Conservation (phyloP, 139 green algal genomes). For the Chlorokybus atmophyticus region DNA sequence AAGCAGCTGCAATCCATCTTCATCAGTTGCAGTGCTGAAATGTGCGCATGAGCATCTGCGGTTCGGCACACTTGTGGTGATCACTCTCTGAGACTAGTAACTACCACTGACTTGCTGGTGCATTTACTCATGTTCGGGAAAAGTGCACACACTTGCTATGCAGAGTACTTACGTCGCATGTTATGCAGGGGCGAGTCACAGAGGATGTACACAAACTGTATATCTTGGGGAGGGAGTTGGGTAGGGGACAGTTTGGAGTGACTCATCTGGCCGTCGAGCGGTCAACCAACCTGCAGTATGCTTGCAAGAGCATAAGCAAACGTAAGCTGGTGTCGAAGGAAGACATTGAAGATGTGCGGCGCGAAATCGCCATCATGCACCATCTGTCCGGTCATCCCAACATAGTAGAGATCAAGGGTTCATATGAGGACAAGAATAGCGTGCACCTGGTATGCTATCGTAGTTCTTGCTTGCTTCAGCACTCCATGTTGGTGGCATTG, state of each 20-base stretch:
- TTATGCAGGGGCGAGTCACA: constrained; percentile 10
- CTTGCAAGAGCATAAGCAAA: constrained; percentile 91
- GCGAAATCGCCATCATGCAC: constrained; percentile 91
- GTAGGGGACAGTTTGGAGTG: constrained; percentile 24
- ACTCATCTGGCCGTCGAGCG: constrained; percentile 20
- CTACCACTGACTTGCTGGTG: no score
- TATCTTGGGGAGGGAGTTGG: constrained; percentile 7
- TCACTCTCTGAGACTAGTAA: no score
- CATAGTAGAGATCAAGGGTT: constrained; percentile 41
- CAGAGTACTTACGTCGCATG: no score
- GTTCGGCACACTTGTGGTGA: no score
- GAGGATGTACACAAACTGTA: neutral
- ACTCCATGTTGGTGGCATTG: no score
- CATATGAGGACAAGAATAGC: constrained; percentile 21
- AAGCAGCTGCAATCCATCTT: no score
- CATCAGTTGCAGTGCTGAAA: no score
- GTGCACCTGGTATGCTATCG: no score
- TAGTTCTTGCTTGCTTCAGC: no score
- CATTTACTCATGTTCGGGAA: no score
- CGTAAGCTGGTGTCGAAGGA: constrained; percentile 67
- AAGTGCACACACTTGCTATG: no score
- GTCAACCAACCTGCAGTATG: constrained; percentile 38
- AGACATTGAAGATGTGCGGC: constrained; percentile 85
- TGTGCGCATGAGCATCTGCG: no score
- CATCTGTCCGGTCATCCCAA: constrained; percentile 68